Evolutionary conservation across 2,329 filamentous ascomycete genomes (phyloP).

Genomic region (Fusarium tjaetaba): DNA sequence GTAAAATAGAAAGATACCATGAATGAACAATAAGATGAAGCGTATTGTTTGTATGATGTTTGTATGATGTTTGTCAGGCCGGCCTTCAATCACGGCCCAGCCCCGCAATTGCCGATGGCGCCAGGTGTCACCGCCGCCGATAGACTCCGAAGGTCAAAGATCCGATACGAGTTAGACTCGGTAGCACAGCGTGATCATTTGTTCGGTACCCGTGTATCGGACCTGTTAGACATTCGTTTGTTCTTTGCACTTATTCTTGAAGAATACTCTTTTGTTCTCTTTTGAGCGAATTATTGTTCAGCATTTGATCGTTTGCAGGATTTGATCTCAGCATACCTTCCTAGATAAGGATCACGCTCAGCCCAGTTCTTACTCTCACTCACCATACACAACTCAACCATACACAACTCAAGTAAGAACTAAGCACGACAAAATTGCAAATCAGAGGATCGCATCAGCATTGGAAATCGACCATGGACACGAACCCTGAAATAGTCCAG

Average conservation of each 20-base stretch:
- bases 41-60: not conserved
- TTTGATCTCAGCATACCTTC: not conserved
- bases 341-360: not conserved
- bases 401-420: not conserved
- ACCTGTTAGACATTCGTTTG: not conserved
- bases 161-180: not conserved
- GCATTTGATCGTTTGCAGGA: not conserved
- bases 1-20: constrained; percentile 2
- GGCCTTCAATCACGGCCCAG: constrained; percentile 5
- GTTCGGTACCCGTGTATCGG: not conserved
- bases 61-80: not conserved
- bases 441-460: not conserved
- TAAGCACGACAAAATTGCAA: not conserved
- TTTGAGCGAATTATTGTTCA: constrained; percentile 36
- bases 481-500: constrained; percentile 50
- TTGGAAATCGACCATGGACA: constrained; percentile 27
- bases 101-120: constrained; percentile 15
- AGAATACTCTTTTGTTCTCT: not conserved
- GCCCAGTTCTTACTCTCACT: not conserved
- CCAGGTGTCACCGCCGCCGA: constrained; percentile 17
- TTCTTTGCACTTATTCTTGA: not conserved
- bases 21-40: not conserved
- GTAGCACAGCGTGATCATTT: not conserved
- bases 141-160: not conserved
- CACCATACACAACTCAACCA: not conserved